Base-by-base conservation (phyloP, 139 green algal genomes). In the Volvox reticuliferus region DNA sequence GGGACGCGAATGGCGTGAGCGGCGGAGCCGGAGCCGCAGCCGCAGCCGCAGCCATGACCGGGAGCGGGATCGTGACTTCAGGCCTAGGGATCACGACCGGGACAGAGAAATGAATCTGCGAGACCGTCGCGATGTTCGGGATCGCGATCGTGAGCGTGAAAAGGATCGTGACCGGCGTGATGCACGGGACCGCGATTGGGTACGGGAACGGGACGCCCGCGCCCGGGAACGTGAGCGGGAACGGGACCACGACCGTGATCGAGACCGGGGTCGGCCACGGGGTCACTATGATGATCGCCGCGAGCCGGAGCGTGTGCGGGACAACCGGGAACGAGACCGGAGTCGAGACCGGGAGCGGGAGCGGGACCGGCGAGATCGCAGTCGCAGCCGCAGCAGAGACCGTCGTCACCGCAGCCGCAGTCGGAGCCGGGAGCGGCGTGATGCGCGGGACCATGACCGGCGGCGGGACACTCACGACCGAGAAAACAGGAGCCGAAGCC, bases 1-100 rank as follows among this genome's bases (percentile, higher is more conserved):
- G 28, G 35, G 36, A 12, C 84, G 84, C 0, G 84, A 89, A 13
- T 69, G 68, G 84, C 84, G 68, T 18, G 82, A 88, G 36, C 67
- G 84, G 12, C 67, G 36, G 5, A 30, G 44, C 44, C 67, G 36
- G 5, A 30, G 44, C 44, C 44, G 68, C 36, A 80, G 84, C 16
- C 24, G 84, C 5, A 81, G 84, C 36, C 68, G 67, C 68, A 81
- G 68, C 68, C 84, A 69, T 28, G 68, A 79, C 9, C 82, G 82
- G 65, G 82, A 89, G 6, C 84, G 84, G 24, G 84, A 89, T 2
- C 82, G 82, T 30, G 82, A 88, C 33, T 65, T 63, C 33, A 33
- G 82, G 32, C 33, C 32, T 62, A 62, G 69, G 85, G 68, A 81
- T 28, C n/a, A 81, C 37, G 84, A 82, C 69, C 68, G 82, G 0